Percentiles rank a stretch among this genome's conserved stretches.
These are phyloP conservation scores for Scalesia atractyloides DNA, from an alignment of 129 eudicot genomes.

Conservation along the genomic window DNA sequence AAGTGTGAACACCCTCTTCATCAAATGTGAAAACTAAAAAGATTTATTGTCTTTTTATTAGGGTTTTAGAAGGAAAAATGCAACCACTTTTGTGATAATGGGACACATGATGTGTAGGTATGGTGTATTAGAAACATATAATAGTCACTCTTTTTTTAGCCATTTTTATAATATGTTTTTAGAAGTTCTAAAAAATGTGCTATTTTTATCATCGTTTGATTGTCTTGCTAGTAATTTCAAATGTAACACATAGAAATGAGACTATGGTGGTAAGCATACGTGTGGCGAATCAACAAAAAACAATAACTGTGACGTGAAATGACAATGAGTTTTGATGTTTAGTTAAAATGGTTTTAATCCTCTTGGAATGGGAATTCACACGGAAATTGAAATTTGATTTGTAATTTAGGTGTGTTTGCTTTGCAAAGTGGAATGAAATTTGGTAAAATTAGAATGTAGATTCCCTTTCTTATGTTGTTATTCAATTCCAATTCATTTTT, in stretches of 20 bases:
- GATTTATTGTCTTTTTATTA: background rate
- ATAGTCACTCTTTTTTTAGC: background rate
- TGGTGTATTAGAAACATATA: too few relatives aligned
- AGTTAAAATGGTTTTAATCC: too few relatives aligned
- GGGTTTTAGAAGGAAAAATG: background rate
- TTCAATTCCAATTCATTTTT: too few relatives aligned
- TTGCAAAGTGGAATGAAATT: too few relatives aligned
- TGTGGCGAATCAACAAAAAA: background rate
- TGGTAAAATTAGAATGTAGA: too few relatives aligned
- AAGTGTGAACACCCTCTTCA: background rate
- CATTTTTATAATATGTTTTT: background rate
- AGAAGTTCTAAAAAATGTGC: background rate
- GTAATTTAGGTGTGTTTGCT: too few relatives aligned
- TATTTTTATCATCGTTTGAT: background rate
- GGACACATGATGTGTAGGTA: too few relatives aligned
- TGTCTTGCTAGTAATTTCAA: background rate
- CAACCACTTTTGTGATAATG: too few relatives aligned
- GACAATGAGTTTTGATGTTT: background rate
- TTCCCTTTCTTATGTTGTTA: too few relatives aligned
- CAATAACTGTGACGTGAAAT: background rate
- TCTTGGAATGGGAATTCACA: too few relatives aligned
- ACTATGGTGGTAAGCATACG: background rate
- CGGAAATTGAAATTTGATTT: too few relatives aligned
- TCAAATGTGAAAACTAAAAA: background rate
- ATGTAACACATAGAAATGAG: background rate